A percentile compares a stretch with the other conserved stretches of the same genome.
phyloP scores from a whole-genome alignment of 108 stramenopile species.

The Pelagomonas calceolata region DNA sequence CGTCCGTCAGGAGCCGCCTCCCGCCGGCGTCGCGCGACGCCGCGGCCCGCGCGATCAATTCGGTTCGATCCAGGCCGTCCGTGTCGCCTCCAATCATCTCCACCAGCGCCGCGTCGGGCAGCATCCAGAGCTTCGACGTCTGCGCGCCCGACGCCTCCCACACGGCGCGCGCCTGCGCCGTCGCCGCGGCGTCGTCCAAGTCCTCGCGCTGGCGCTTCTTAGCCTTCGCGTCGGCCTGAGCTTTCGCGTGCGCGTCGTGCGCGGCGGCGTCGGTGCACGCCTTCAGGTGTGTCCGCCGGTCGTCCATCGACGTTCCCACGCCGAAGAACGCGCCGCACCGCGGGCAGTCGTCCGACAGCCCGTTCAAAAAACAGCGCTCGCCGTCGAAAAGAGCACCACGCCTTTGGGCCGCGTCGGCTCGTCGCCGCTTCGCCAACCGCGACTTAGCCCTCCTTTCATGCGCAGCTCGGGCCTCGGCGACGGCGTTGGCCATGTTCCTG shows the following conservation, averaged over 20 bases:
- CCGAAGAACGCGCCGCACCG: slow-evolving; percentile 9
- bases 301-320: not conserved
- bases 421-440: not conserved
- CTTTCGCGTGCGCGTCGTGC: not conserved
- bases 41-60: not conserved
- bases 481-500: not conserved
- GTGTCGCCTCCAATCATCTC: not conserved
- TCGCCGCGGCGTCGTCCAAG: not conserved
- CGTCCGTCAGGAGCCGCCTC: not conserved
- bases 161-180: not conserved
- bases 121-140: not conserved
- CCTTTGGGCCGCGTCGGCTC: not conserved
- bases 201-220: not conserved
- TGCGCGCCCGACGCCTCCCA: not conserved
- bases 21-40: not conserved
- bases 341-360: slow-evolving; percentile 17
- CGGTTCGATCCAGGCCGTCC: not conserved
- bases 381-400: not conserved
- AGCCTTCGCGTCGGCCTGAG: not conserved
- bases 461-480: not conserved
- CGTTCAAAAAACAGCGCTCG: slow-evolving; percentile 1
- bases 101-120: slow-evolving; percentile 1
- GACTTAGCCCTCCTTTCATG: slow-evolving; percentile 1
- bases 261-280: not conserved
- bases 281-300: not conserved